phyloP scores from a whole-genome alignment of 2,329 filamentous ascomycete species.

The Ophiocordyceps australis region DNA sequence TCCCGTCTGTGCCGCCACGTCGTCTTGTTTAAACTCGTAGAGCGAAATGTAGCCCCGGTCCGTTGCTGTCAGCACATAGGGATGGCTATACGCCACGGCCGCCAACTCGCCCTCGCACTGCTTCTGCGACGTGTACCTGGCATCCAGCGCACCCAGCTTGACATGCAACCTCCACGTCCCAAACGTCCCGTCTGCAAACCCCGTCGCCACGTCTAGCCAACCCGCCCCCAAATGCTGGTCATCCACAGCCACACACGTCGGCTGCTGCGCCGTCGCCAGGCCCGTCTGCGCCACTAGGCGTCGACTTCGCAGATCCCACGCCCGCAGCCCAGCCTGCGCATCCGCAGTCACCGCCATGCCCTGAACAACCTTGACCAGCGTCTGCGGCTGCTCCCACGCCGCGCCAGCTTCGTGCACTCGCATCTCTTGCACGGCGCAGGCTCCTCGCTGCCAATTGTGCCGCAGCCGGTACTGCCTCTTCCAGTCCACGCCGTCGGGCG shows the following conservation, averaged over 20 bases:
- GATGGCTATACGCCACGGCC: conserved; percentile 52
- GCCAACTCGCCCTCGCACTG: conserved; percentile 48
- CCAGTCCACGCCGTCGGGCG: conserved; percentile 42
- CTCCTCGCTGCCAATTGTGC: conserved; percentile 80
- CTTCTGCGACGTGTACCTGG: conserved; percentile 38
- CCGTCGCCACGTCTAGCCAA: conserved; percentile 42
- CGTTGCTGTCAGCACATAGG: conserved; percentile 67
- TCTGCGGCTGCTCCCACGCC: conserved; percentile 24
- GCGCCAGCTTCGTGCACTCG: conserved; percentile 23
- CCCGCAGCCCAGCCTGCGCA: conserved; percentile 47
- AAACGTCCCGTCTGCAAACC: conserved; percentile 56
- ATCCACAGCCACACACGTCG: conserved; percentile 51
- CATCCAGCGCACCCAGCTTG: conserved; percentile 20
- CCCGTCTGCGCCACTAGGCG: conserved; percentile 33
- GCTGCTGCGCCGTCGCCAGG: conserved; percentile 13
- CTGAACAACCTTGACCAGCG: conserved; percentile 62
- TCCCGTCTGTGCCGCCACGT: neutral
- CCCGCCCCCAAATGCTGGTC: conserved; percentile 22
- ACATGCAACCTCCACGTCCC: conserved; percentile 46
- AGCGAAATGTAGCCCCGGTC: conserved; percentile 55
- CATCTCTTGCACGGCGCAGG: conserved; percentile 65
- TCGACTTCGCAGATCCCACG: conserved; percentile 55
- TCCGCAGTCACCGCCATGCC: conserved; percentile 68
- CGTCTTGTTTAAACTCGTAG: conserved; percentile 39
- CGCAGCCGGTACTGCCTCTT: conserved; percentile 75